Evolutionary conservation across 495 filamentous ascomycete species (phyloP).

Genomic region (Penicillium pulvis): DNA sequence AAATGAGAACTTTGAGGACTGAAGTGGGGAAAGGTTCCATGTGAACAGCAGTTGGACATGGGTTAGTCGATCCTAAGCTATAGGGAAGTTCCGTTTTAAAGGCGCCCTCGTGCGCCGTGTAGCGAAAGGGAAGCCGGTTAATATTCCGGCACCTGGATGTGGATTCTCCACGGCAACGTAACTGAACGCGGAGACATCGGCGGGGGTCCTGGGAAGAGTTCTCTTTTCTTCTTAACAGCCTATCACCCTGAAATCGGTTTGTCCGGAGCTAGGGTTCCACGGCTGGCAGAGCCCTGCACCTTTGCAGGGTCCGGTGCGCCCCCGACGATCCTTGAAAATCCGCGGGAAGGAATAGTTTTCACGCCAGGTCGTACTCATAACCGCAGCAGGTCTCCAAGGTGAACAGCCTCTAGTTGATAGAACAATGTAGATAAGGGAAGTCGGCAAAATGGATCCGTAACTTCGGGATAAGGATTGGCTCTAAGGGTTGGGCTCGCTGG

Average conservation of each 20-base stretch:
- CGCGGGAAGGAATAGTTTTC: constrained; percentile 67
- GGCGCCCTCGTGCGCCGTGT: constrained; percentile 57
- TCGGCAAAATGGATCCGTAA: constrained; percentile 74
- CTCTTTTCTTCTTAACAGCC: constrained; percentile 31
- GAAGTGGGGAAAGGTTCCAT: constrained; percentile 72
- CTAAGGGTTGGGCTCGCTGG: constrained; percentile 56
- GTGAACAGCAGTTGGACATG: constrained; percentile 70
- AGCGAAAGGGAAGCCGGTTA: constrained; percentile 72
- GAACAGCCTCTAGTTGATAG: constrained; percentile 75
- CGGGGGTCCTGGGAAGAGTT: constrained; percentile 55
- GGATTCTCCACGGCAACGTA: constrained; percentile 66
- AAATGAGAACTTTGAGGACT: constrained; percentile 74
- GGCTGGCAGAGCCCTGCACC: constrained; percentile 54
- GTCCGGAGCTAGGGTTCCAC: constrained; percentile 38
- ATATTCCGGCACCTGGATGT: constrained; percentile 69
- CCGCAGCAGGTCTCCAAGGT: constrained; percentile 73
- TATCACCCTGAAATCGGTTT: constrained; percentile 60
- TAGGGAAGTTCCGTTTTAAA: constrained; percentile 68
- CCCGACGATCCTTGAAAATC: constrained; percentile 71
- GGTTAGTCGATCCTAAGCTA: constrained; percentile 69
- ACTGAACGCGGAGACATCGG: constrained; percentile 58
- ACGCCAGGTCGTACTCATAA: constrained; percentile 68
- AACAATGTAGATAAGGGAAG: constrained; percentile 70
- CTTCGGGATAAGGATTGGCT: constrained; percentile 73
- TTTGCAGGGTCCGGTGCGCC: constrained; percentile 67